Percentiles rank a stretch among this genome's conserved stretches.
These are phyloP conservation scores for Barnettozyma sp. DNA, from an alignment of 805 yeast genomes.

Conservation along the genomic window DNA sequence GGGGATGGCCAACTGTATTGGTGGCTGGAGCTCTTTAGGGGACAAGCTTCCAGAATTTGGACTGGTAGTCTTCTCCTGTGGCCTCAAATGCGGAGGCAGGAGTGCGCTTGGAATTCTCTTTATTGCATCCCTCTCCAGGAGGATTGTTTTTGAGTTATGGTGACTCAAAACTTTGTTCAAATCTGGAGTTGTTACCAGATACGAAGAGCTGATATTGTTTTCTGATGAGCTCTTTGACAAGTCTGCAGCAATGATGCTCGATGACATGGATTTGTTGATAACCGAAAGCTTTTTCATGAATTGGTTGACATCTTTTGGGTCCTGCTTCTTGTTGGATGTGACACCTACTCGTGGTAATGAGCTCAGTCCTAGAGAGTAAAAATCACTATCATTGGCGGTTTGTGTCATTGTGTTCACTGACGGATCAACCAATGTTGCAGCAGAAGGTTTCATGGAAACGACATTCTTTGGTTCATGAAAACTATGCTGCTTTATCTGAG, in stretches of 20 bases:
- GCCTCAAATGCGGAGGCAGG: constrained; percentile 24
- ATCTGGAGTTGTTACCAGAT: constrained; percentile 11
- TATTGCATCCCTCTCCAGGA: constrained; percentile 22
- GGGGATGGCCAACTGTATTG: background rate
- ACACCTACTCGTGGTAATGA: constrained; percentile 4
- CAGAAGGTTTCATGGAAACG: constrained; percentile 23
- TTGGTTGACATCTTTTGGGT: constrained; percentile 6
- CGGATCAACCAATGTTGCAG: constrained; percentile 23
- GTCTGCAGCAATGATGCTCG: constrained; percentile 11
- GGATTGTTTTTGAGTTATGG: constrained; percentile 9
- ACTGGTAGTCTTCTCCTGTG: constrained; percentile 10
- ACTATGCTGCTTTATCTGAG: background rate
- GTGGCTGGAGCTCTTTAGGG: background rate
- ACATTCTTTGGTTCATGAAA: background rate
- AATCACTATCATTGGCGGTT: background rate
- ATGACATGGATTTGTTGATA: constrained; percentile 20
- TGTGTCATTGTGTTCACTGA: background rate
- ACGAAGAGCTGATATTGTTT: background rate
- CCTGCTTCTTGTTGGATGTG: background rate
- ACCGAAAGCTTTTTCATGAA: constrained; percentile 21
- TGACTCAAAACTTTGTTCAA: constrained; percentile 7
- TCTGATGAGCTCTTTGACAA: constrained; percentile 5
- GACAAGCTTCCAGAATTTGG: background rate
- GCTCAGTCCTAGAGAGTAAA: background rate
- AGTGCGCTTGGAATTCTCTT: constrained; percentile 23